Conservation (phyloP, 1,284 basidiomycete genomes). For the Trametes versicolor region DNA sequence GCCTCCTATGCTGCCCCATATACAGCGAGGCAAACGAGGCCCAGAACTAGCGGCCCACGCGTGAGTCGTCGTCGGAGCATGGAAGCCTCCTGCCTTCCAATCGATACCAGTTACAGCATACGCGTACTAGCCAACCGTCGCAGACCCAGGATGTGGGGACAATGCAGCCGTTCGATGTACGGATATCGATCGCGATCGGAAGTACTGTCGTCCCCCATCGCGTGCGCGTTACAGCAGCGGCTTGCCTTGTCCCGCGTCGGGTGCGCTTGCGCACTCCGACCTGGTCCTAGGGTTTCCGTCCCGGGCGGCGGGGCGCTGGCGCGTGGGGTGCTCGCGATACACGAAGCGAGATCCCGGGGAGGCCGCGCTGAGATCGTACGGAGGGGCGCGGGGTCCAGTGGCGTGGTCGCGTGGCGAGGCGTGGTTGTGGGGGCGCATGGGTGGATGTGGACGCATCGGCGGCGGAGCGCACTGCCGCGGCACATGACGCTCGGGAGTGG, state of each 20-base stretch:
- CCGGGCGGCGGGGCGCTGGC: not conserved
- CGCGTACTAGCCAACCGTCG: not conserved
- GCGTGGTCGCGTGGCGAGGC: not conserved
- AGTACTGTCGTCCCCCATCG: not conserved
- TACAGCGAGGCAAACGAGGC: too few species aligned
- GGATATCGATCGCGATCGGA: constrained; percentile 1
- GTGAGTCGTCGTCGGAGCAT: too few species aligned
- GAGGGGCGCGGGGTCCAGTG: constrained; percentile 2
- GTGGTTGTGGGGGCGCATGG: constrained; percentile 14
- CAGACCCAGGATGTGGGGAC: not conserved
- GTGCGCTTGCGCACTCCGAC: not conserved
- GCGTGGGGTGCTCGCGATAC: not conserved
- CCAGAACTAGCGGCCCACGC: too few species aligned
- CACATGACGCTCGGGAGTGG: not conserved
- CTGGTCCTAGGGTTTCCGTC: constrained; percentile 1
- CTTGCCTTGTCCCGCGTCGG: not conserved
- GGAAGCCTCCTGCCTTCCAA: too few species aligned
- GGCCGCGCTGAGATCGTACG: not conserved
- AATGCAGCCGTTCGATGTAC: not conserved
- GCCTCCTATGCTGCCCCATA: too few species aligned
- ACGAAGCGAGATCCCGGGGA: not conserved
- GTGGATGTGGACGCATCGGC: not conserved
- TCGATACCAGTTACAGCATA: too few species aligned
- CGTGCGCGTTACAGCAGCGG: not conserved
- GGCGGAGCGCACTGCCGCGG: not conserved